Evolutionary conservation across 2,329 filamentous ascomycete species (phyloP).

Genomic region (Xylaria sp.): DNA sequence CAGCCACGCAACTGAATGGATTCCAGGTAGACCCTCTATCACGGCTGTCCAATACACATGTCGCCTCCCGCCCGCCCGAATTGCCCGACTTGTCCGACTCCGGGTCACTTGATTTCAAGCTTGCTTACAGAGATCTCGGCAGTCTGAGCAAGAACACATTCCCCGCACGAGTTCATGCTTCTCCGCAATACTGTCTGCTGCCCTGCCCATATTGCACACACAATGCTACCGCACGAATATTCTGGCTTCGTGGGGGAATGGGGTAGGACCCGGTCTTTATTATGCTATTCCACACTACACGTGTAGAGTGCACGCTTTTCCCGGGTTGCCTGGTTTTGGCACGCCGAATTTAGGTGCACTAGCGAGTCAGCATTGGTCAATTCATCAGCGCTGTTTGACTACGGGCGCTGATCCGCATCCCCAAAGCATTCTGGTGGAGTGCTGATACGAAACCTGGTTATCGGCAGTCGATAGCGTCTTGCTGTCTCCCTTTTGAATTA

Average conservation of each 20-base stretch:
- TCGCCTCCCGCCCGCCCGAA: constrained; percentile 3
- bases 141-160: background rate
- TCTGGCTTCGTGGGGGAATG: constrained; percentile 2
- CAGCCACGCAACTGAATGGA: background rate
- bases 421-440: constrained; percentile 2
- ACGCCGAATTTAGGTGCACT: background rate
- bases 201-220: constrained; percentile 13
- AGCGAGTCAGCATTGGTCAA: constrained; percentile 8
- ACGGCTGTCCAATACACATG: background rate
- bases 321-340: constrained; percentile 9
- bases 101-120: constrained; percentile 5
- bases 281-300: background rate
- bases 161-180: constrained; percentile 9
- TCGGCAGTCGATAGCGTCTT: constrained; percentile 1
- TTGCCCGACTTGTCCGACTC: constrained; percentile 12
- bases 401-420: background rate
- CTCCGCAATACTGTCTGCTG: constrained; percentile 1
- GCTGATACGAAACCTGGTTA: background rate
- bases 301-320: background rate
- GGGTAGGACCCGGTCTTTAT: constrained; percentile 5
- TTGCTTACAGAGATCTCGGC: constrained; percentile 9
- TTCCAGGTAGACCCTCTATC: constrained; percentile 10
- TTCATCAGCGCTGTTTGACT: background rate
- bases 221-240: constrained; percentile 4
- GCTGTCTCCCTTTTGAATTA: background rate